Evolutionary conservation across 768 basidiomycete species (phyloP).

Genomic region (Tulasnella sp.): DNA sequence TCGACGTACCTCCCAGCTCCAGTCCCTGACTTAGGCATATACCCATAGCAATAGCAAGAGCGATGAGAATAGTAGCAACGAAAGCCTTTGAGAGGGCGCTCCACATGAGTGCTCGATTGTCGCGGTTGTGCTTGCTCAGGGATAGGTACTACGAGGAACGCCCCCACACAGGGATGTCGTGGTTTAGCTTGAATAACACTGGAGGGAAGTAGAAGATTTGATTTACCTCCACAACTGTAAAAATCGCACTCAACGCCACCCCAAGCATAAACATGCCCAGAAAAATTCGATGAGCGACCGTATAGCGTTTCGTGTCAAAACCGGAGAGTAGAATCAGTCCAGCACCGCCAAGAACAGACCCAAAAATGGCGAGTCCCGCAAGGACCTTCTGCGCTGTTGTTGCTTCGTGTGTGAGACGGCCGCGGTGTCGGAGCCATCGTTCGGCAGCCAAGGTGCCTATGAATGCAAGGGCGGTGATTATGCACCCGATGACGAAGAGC

Average conservation of each 20-base stretch:
- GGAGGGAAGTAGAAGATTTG: neutral
- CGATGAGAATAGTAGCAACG: conserved; percentile 51
- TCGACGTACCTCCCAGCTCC: neutral
- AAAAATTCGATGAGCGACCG: conserved; percentile 48
- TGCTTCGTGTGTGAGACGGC: conserved; percentile 50
- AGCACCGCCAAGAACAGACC: conserved; percentile 51
- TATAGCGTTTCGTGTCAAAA: conserved; percentile 56
- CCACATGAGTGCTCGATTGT: conserved; percentile 36
- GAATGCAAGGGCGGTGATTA: conserved; percentile 55
- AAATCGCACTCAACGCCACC: conserved; percentile 62
- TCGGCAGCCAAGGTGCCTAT: conserved; percentile 53
- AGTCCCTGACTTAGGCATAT: conserved; percentile 37
- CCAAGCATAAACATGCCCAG: conserved; percentile 68
- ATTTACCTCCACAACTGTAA: conserved; percentile 58
- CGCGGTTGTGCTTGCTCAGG: conserved; percentile 50
- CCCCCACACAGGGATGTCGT: too few relatives aligned
- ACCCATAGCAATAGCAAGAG: conserved; percentile 56
- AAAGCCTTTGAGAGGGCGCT: conserved; percentile 54
- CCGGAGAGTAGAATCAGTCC: conserved; percentile 64
- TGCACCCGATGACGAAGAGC: conserved; percentile 59
- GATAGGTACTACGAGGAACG: conserved; percentile 47
- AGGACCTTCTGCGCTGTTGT: conserved; percentile 49
- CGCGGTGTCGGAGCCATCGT: conserved; percentile 56
- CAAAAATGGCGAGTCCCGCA: conserved; percentile 49
- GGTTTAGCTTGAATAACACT: neutral